phyloP scores from a whole-genome alignment of 208 protist species.

The Kentomonas sorsogonicus region DNA sequence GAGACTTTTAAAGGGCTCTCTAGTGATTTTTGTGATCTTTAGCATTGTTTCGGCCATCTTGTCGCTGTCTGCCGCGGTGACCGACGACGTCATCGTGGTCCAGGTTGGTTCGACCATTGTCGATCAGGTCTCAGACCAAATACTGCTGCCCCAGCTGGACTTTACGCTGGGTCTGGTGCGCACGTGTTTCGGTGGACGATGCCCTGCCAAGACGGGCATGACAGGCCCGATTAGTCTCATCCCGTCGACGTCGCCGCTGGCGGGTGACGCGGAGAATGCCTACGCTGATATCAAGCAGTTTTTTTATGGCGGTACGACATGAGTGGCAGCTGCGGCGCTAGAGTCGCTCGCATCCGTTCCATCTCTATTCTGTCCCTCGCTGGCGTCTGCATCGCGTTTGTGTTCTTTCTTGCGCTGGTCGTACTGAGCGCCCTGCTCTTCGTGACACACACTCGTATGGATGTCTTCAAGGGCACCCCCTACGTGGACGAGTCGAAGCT shows the following conservation, averaged over 20 bases:
- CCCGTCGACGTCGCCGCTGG: neutral
- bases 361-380: conserved; percentile 19
- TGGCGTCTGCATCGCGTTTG: conserved; percentile 15
- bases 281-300: conserved; percentile 17
- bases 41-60: too few species aligned
- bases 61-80: too few species aligned
- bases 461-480: conserved; percentile 17
- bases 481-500: conserved; percentile 14
- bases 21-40: too few species aligned
- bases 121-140: too few species aligned
- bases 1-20: too few species aligned
- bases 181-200: conserved; percentile 23
- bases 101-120: too few species aligned
- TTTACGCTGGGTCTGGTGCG: conserved; percentile 28
- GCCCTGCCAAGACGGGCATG: conserved; percentile 11
- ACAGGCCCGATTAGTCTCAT: conserved; percentile 18
- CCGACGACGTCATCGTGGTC: too few species aligned
- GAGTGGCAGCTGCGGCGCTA: conserved; percentile 22
- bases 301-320: conserved; percentile 43
- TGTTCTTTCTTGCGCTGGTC: conserved; percentile 17
- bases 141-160: conserved; percentile 40
- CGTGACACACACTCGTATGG: conserved; percentile 13
- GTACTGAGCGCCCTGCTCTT: conserved; percentile 21
- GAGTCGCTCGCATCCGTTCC: neutral
- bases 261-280: neutral